Percentiles rank a stretch among this genome's conserved stretches.
phyloP scores from a whole-genome alignment of 1,284 basidiomycete species.

The Neonothopanus nambi region DNA sequence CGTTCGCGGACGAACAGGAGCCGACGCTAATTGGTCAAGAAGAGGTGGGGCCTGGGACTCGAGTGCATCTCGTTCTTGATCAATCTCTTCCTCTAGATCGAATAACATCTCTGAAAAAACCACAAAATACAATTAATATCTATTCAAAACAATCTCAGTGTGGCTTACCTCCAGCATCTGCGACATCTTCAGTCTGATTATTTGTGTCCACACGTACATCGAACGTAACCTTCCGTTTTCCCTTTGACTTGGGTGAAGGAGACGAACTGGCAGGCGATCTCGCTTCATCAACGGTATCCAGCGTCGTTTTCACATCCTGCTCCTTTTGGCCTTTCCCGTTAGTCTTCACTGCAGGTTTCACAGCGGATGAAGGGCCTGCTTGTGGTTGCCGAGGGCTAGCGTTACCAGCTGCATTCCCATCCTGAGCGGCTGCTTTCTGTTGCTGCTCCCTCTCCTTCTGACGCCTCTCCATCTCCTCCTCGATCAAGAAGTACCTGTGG shows the following conservation, averaged over 20 bases:
- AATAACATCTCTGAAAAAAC: slow-evolving; percentile 65
- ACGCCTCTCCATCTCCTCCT: slow-evolving; percentile 53
- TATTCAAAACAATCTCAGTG: slow-evolving; percentile 1
- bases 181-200: slow-evolving; percentile 22
- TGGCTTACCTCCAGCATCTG: slow-evolving; percentile 40
- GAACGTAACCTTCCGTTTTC: slow-evolving; percentile 73
- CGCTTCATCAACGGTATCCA: slow-evolving; percentile 23
- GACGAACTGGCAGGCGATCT: slow-evolving; percentile 23
- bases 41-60: slow-evolving; percentile 33
- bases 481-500: slow-evolving; percentile 62
- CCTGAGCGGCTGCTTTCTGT: slow-evolving; percentile 19
- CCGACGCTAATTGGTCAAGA: slow-evolving; percentile 43
- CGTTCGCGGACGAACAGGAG: slow-evolving; percentile 31
- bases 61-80: slow-evolving; percentile 32
- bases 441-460: slow-evolving; percentile 25
- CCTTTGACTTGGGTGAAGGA: slow-evolving; percentile 37
- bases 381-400: slow-evolving; percentile 21
- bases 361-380: slow-evolving; percentile 1
- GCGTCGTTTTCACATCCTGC: slow-evolving; percentile 15
- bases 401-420: slow-evolving; percentile 22
- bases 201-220: slow-evolving; percentile 54
- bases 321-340: not conserved
- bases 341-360: slow-evolving; percentile 1
- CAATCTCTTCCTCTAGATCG: slow-evolving; percentile 54
- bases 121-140: slow-evolving; percentile 12